These are phyloP conservation scores for Lecanicillium sp. DNA, from an alignment of 2,329 filamentous ascomycete genomes.

Conservation along the genomic window DNA sequence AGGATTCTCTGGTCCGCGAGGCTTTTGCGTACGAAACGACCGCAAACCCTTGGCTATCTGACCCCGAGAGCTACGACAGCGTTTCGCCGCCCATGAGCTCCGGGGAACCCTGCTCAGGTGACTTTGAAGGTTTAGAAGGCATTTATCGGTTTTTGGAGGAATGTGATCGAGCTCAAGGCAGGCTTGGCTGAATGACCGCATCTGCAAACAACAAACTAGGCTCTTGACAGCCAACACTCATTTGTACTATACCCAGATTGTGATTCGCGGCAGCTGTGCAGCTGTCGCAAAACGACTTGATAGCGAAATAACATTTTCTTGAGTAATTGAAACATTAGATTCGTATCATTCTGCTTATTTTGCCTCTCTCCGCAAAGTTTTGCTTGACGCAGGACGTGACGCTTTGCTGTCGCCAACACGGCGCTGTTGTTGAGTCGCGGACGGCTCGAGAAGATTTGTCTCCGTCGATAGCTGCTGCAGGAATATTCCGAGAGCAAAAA, in stretches of 20 bases:
- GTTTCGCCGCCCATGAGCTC: slow-evolving; percentile 41
- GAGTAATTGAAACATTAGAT: slow-evolving; percentile 7
- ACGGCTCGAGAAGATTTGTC: slow-evolving; percentile 16
- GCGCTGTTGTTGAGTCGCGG: slow-evolving; percentile 5
- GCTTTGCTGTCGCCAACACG: slow-evolving; percentile 1
- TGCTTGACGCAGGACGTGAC: no score
- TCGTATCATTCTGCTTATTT: slow-evolving; percentile 8
- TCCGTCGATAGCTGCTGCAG: slow-evolving; percentile 24
- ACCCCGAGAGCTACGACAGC: slow-evolving; percentile 40
- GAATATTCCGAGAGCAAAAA: slow-evolving; percentile 28
- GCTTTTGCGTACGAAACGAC: slow-evolving; percentile 35
- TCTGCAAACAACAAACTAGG: not conserved
- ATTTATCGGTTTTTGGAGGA: slow-evolving; percentile 52
- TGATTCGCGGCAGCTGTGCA: no score
- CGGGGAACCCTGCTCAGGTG: slow-evolving; percentile 35
- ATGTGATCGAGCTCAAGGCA: slow-evolving; percentile 38
- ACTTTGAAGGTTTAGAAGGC: slow-evolving; percentile 48
- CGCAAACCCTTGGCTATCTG: slow-evolving; percentile 41
- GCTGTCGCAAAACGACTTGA: not conserved
- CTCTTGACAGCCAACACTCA: slow-evolving; percentile 12
- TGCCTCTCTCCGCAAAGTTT: slow-evolving; percentile 8
- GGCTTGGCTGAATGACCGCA: slow-evolving; percentile 17
- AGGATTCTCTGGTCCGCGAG: slow-evolving; percentile 28
- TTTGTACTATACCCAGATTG: slow-evolving; percentile 11
- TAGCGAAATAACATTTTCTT: slow-evolving; percentile 14